Conservation (phyloP, 73 alveolate genomes). For the Paramecium bursaria region DNA sequence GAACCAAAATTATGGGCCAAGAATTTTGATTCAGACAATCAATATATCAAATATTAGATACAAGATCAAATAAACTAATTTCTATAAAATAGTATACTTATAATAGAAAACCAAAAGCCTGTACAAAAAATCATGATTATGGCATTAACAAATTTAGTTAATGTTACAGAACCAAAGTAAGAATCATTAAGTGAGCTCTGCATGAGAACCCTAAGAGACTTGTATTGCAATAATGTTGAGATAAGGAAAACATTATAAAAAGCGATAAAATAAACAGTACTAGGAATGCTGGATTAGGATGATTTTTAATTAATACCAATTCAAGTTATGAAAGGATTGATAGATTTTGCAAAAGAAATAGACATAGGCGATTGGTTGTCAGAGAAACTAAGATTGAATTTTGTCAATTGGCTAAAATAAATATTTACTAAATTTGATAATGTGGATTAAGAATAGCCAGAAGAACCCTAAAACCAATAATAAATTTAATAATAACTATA, state of each 20-base stretch:
- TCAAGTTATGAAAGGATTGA: conserved; percentile 15
- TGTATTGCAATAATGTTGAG: conserved; percentile 11
- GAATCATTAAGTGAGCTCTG: conserved; percentile 25
- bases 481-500: too few species aligned
- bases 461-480: neutral
- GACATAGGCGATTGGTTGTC: conserved; percentile 36
- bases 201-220: neutral
- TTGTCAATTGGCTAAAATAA: conserved; percentile 37
- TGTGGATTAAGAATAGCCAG: conserved; percentile 15
- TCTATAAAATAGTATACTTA: neutral
- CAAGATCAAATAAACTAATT: conserved; percentile 47
- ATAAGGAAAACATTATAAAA: neutral
- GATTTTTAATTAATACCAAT: neutral
- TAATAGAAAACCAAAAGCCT: conserved; percentile 39
- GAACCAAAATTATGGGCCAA: too few species aligned
- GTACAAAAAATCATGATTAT: conserved; percentile 43
- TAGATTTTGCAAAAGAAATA: conserved; percentile 17
- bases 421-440: neutral
- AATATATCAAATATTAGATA: neutral
- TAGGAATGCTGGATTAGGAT: neutral
- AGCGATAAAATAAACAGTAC: neutral
- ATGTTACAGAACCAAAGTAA: conserved; percentile 30
- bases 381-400: neutral
- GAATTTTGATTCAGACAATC: neutral
- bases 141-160: conserved; percentile 50